Conservation (phyloP, 1,284 basidiomycete genomes). For the Testicularia cyperi region DNA sequence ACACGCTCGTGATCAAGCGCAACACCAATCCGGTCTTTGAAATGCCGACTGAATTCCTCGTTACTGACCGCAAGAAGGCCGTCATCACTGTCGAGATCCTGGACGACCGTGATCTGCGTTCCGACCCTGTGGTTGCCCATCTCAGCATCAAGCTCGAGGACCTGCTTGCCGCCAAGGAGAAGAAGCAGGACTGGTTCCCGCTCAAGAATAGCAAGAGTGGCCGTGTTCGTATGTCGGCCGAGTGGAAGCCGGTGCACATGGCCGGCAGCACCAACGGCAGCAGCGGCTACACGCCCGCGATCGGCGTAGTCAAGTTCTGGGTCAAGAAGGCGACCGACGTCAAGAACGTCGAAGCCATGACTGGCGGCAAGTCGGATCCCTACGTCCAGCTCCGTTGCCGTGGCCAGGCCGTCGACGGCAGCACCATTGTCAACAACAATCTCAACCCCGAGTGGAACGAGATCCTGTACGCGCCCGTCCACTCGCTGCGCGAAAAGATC, state of each 20-base stretch:
- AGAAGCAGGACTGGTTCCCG: slow-evolving; percentile 88
- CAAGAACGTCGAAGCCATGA: slow-evolving; percentile 65
- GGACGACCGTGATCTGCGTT: slow-evolving; percentile 81
- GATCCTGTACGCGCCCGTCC: slow-evolving; percentile 55
- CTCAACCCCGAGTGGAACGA: slow-evolving; percentile 86
- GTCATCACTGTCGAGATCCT: slow-evolving; percentile 73
- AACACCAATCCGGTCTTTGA: slow-evolving; percentile 69
- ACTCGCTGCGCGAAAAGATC: slow-evolving; percentile 63
- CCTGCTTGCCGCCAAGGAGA: slow-evolving; percentile 70
- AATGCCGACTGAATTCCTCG: slow-evolving; percentile 84
- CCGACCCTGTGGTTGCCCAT: slow-evolving; percentile 75
- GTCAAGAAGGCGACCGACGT: slow-evolving; percentile 85
- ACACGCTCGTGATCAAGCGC: slow-evolving; percentile 51
- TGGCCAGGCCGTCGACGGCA: slow-evolving; percentile 48
- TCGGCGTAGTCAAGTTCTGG: slow-evolving; percentile 84
- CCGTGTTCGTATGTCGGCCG: slow-evolving; percentile 77
- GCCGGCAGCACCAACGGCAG: slow-evolving; percentile 83
- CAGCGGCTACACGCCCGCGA: slow-evolving; percentile 82
- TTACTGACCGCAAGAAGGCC: slow-evolving; percentile 75
- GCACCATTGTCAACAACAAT: slow-evolving; percentile 62
- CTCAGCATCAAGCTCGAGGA: slow-evolving; percentile 78
- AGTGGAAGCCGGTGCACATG: slow-evolving; percentile 95
- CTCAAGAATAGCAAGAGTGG: slow-evolving; percentile 75
- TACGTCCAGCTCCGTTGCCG: slow-evolving; percentile 73
- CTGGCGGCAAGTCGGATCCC: slow-evolving; percentile 75